phyloP scores from a whole-genome alignment of 2,329 filamentous ascomycete genomes.

The Colletotrichum trifolii region DNA sequence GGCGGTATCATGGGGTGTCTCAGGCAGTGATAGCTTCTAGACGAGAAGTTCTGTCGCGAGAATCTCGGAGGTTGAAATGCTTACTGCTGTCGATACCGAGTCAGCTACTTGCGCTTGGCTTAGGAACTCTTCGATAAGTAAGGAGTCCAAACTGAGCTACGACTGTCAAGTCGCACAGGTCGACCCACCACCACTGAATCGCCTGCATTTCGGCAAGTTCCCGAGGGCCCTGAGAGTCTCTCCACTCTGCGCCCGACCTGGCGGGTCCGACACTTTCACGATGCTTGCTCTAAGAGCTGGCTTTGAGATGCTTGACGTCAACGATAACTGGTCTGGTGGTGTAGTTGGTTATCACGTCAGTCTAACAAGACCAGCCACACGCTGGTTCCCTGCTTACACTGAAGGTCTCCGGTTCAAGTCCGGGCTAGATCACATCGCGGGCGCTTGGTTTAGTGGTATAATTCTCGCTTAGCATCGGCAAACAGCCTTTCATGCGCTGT shows the following conservation, averaged over 20 bases:
- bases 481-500: too few species aligned
- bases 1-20: too few species aligned
- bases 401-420: constrained; percentile 36
- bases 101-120: too few species aligned
- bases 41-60: too few species aligned
- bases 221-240: constrained; percentile 15
- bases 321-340: constrained; percentile 39
- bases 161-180: too few species aligned
- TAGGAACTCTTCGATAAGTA: too few species aligned
- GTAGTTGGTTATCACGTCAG: constrained; percentile 61
- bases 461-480: constrained; percentile 19
- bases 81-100: too few species aligned
- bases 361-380: constrained; percentile 47
- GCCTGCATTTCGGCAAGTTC: background rate
- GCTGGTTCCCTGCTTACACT: background rate
- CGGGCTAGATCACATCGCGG: constrained; percentile 26
- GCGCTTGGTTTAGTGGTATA: constrained; percentile 5
- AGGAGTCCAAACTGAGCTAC: too few species aligned
- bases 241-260: background rate
- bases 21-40: too few species aligned
- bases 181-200: background rate
- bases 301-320: accelerated
- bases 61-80: too few species aligned
- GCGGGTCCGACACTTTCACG: constrained; percentile 6
- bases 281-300: constrained; percentile 4